Percentiles rank a stretch among this genome's conserved stretches.
These are phyloP conservation scores for Phialophora tarda DNA, from an alignment of 2,329 filamentous ascomycete species.

Conservation along the genomic window DNA sequence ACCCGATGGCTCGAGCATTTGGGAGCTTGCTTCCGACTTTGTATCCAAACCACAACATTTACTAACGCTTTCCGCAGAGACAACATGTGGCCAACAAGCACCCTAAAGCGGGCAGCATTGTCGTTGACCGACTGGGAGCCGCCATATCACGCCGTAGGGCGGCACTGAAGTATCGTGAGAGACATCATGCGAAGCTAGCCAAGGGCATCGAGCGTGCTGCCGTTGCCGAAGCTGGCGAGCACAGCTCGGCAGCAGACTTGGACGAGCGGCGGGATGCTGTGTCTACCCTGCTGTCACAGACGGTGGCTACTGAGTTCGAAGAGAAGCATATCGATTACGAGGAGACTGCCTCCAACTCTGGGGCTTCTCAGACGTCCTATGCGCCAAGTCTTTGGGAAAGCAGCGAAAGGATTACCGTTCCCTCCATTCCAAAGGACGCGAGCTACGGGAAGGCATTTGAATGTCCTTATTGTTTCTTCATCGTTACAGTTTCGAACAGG, in stretches of 20 bases:
- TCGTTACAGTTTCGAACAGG: slow-evolving; percentile 42
- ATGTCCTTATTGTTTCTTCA: slow-evolving; percentile 51
- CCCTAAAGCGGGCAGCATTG: slow-evolving; percentile 15
- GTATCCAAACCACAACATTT: neutral
- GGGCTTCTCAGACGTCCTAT: slow-evolving; percentile 43
- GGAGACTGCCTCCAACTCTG: slow-evolving; percentile 10
- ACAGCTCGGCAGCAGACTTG: neutral
- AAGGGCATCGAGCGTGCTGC: slow-evolving; percentile 36
- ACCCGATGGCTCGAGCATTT: neutral
- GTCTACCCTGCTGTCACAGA: slow-evolving; percentile 16
- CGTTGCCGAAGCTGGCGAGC: neutral
- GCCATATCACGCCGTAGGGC: slow-evolving; percentile 47
- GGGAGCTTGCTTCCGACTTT: neutral
- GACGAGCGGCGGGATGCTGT: slow-evolving; percentile 4
- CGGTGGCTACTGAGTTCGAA: slow-evolving; percentile 16
- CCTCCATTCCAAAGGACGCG: slow-evolving; percentile 40
- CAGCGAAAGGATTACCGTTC: slow-evolving; percentile 31
- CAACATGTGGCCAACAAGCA: slow-evolving; percentile 45
- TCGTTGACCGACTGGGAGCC: slow-evolving; percentile 43
- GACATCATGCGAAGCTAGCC: slow-evolving; percentile 45
- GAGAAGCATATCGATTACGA: slow-evolving; percentile 22
- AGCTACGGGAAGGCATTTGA: slow-evolving; percentile 43
- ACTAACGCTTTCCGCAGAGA: slow-evolving; percentile 18
- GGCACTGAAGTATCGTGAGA: slow-evolving; percentile 48
- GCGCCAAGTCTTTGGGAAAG: slow-evolving; percentile 39